Percentiles rank a stretch among this genome's conserved stretches.
These are phyloP conservation scores for Populus trichocarpa DNA, from an alignment of 441 rosid genomes.

Conservation along the genomic window DNA sequence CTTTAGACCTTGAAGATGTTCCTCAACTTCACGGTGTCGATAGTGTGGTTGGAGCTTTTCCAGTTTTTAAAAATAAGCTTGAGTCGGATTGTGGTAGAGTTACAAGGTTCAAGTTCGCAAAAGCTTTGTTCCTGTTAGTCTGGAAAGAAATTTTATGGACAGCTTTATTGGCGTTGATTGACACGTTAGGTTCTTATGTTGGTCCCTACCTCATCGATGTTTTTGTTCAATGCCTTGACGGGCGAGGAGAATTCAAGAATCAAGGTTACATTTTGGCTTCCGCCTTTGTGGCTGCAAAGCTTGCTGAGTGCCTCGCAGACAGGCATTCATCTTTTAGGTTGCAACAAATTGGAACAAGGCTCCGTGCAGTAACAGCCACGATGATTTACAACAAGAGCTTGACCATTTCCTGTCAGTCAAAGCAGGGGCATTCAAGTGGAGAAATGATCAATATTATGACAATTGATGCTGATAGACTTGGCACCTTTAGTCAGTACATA, in stretches of 20 bases:
- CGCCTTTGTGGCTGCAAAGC: slow-evolving; percentile 24
- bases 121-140: slow-evolving; percentile 35
- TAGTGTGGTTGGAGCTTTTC: too few relatives aligned
- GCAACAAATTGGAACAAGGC: background rate
- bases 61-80: too few relatives aligned
- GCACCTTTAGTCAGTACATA: slow-evolving; percentile 9
- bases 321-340: background rate
- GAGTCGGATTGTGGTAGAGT: slow-evolving; percentile 10
- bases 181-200: slow-evolving; percentile 44
- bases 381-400: slow-evolving; percentile 23
- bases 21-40: too few relatives aligned
- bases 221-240: slow-evolving; percentile 74
- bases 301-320: background rate
- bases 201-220: slow-evolving; percentile 63
- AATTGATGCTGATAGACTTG: slow-evolving; percentile 44
- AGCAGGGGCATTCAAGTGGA: slow-evolving; percentile 40
- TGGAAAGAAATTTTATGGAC: slow-evolving; percentile 50
- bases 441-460: slow-evolving; percentile 48
- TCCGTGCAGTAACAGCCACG: background rate
- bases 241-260: slow-evolving; percentile 35
- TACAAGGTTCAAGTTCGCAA: background rate
- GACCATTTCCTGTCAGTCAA: slow-evolving; percentile 36
- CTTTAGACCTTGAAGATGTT: too few relatives aligned
- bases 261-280: slow-evolving; percentile 43
- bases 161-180: slow-evolving; percentile 31